A percentile compares a stretch with the other conserved stretches of the same genome.
These are phyloP conservation scores for Rickenella mellea DNA, from an alignment of 768 basidiomycete species.

Conservation along the genomic window DNA sequence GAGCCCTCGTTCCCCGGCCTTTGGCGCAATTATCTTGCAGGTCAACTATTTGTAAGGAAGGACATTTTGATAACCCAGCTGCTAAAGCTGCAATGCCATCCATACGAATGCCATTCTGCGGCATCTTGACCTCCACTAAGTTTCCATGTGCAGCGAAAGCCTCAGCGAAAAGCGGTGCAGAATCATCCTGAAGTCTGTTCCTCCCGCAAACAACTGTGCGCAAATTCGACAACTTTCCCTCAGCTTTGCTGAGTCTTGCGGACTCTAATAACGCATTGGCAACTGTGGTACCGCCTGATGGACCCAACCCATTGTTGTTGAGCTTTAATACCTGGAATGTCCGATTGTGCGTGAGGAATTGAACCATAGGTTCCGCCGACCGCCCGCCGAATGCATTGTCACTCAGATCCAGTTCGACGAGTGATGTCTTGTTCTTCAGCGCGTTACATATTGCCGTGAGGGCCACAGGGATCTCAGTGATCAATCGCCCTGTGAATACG, in stretches of 20 bases:
- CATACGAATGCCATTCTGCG: constrained; percentile 97
- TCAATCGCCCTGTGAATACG: constrained; percentile 95
- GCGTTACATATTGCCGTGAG: constrained; percentile 84
- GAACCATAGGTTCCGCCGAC: constrained; percentile 88
- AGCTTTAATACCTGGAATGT: constrained; percentile 78
- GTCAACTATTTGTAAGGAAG: constrained; percentile 67
- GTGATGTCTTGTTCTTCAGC: constrained; percentile 67
- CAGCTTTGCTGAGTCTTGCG: constrained; percentile 54
- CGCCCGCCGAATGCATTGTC: constrained; percentile 97
- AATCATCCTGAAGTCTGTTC: constrained; percentile 91
- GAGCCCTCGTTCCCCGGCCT: constrained; percentile 41
- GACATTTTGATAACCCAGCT: constrained; percentile 58
- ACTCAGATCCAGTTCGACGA: constrained; percentile 82
- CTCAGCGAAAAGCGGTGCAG: constrained; percentile 72
- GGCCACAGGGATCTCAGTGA: constrained; percentile 88
- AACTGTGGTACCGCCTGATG: constrained; percentile 76
- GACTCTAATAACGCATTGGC: constrained; percentile 77
- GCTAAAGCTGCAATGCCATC: constrained; percentile 79
- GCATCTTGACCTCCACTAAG: constrained; percentile 81
- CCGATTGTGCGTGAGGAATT: constrained; percentile 77
- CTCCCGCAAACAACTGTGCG: constrained; percentile 84
- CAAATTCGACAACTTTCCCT: constrained; percentile 64
- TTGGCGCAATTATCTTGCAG: constrained; percentile 87
- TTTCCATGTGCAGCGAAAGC: constrained; percentile 82
- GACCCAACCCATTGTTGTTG: constrained; percentile 95